These are phyloP conservation scores for Globisporangium paddicum DNA, from an alignment of 352 stramenopile genomes.

Conservation along the genomic window DNA sequence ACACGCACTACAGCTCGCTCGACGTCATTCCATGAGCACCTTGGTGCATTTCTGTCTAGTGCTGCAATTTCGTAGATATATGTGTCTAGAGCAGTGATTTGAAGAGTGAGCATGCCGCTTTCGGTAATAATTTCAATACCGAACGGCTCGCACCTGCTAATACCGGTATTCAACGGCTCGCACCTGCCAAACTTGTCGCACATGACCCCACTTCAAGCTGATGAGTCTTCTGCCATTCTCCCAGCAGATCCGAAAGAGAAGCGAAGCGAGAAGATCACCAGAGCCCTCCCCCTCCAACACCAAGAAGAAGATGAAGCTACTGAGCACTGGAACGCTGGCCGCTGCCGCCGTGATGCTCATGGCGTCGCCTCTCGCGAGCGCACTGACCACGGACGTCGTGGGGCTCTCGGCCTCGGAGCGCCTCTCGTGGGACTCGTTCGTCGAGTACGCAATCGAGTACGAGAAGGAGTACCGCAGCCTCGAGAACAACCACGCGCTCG, in stretches of 20 bases:
- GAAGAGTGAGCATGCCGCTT: neutral
- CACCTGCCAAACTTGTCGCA: neutral
- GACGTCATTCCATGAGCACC: neutral
- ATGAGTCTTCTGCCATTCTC: neutral
- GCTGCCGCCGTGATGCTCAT: neutral
- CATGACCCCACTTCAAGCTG: too few relatives aligned
- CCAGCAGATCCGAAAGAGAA: conserved; percentile 8
- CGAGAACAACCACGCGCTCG: conserved; percentile 31
- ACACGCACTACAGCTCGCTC: conserved; percentile 3
- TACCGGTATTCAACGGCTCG: too few relatives aligned
- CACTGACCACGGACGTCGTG: conserved; percentile 6
- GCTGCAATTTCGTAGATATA: conserved; percentile 1
- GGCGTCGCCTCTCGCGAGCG: conserved; percentile 3
- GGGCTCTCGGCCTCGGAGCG: conserved; percentile 16
- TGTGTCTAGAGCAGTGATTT: conserved; percentile 1
- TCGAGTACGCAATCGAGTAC: conserved; percentile 53
- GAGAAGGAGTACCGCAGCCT: conserved; percentile 40
- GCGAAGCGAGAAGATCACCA: neutral
- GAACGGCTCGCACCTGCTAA: too few relatives aligned
- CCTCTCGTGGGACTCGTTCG: conserved; percentile 37
- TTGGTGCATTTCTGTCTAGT: neutral
- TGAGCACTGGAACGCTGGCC: conserved; percentile 1
- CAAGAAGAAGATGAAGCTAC: conserved; percentile 7
- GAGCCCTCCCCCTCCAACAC: neutral
- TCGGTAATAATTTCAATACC: too few relatives aligned